A percentile compares a stretch with the other conserved stretches of the same genome.
Evolutionary conservation across 768 basidiomycete species (phyloP).

Genomic region (Tephrocybe sp.): DNA sequence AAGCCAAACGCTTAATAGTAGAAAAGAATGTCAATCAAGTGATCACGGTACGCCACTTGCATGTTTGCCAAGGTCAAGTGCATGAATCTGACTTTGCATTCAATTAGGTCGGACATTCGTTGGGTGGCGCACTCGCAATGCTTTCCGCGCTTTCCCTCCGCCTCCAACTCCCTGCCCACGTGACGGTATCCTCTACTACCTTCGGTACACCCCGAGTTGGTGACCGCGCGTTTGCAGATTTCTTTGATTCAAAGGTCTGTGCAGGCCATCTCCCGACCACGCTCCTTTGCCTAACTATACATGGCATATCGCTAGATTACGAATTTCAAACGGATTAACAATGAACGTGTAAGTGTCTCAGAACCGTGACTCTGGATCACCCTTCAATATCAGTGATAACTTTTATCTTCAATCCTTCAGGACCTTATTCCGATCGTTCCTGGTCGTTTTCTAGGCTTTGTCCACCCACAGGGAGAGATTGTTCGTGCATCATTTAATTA

Average conservation of each 20-base stretch:
- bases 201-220: conserved; percentile 41
- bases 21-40: conserved; percentile 19
- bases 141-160: conserved; percentile 35
- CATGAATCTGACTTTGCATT: not conserved
- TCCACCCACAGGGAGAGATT: conserved; percentile 36
- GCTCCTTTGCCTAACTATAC: not conserved
- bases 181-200: conserved; percentile 30
- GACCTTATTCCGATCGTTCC: conserved; percentile 46
- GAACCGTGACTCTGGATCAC: not conserved
- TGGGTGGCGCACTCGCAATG: conserved; percentile 41
- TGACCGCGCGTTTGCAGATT: conserved; percentile 31
- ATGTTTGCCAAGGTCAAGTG: not conserved
- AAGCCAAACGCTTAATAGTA: conserved; percentile 38
- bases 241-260: conserved; percentile 35
- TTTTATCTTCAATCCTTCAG: conserved; percentile 9
- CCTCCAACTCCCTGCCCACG: conserved; percentile 29
- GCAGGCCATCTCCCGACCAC: not conserved
- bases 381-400: not conserved
- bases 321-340: conserved; percentile 25
- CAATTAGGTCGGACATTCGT: conserved; percentile 34
- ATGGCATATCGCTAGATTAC: conserved; percentile 17
- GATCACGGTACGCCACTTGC: conserved; percentile 9
- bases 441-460: conserved; percentile 40
- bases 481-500: not conserved
- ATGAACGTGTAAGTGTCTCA: conserved; percentile 16